A percentile compares a stretch with the other conserved stretches of the same genome.
phyloP scores from a whole-genome alignment of 352 stramenopile genomes.

The Globisporangium alternatum region DNA sequence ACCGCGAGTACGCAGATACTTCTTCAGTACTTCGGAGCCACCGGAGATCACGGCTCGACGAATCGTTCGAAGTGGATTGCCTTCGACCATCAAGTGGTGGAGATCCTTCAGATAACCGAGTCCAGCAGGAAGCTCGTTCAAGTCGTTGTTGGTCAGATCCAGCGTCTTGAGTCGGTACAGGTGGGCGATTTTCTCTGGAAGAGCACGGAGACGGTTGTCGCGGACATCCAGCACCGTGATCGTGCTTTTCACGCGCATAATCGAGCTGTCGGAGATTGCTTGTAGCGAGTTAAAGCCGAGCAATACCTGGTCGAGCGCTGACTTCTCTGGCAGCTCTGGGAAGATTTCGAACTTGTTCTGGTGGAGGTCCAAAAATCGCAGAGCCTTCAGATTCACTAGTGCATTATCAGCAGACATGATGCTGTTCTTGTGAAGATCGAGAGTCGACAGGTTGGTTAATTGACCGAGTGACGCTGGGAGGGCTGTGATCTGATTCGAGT shows the following conservation, averaged over 20 bases:
- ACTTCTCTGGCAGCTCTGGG: constrained; percentile 43
- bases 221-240: constrained; percentile 74
- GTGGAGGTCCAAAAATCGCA: constrained; percentile 70
- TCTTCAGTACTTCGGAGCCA: constrained; percentile 73
- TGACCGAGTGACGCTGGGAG: constrained; percentile 46
- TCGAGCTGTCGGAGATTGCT: constrained; percentile 38
- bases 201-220: constrained; percentile 70
- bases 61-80: constrained; percentile 76
- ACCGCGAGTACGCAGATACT: constrained; percentile 77
- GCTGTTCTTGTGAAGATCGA: constrained; percentile 79
- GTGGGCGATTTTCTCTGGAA: constrained; percentile 58
- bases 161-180: constrained; percentile 77
- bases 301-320: constrained; percentile 65
- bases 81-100: constrained; percentile 69
- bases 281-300: constrained; percentile 68
- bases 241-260: constrained; percentile 54
- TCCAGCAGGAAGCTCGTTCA: constrained; percentile 63
- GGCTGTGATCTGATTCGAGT: constrained; percentile 59
- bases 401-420: constrained; percentile 33
- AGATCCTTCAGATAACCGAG: constrained; percentile 78
- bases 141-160: constrained; percentile 82
- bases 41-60: constrained; percentile 58
- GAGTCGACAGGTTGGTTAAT: constrained; percentile 41
- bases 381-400: constrained; percentile 28
- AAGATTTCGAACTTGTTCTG: constrained; percentile 71